These are phyloP conservation scores for Vaccinium myrtillus DNA, from an alignment of 148 eudicot species.

Conservation along the genomic window DNA sequence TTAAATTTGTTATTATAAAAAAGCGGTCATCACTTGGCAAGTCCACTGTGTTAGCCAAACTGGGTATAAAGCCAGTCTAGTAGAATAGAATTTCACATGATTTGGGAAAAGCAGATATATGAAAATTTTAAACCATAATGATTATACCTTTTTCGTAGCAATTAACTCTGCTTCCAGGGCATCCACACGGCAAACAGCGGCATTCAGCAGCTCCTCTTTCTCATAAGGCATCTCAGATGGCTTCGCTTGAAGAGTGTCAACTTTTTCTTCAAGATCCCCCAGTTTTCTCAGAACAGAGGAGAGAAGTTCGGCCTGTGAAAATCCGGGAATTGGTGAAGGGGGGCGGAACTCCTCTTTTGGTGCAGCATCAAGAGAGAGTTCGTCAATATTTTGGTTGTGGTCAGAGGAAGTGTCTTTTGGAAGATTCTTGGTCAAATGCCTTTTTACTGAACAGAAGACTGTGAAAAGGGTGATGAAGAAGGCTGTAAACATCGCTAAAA, in stretches of 20 bases:
- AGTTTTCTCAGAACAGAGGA: slow-evolving; percentile 51
- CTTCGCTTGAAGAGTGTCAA: slow-evolving; percentile 57
- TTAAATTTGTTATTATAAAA: background rate
- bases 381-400: slow-evolving; percentile 28
- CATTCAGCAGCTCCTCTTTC: slow-evolving; percentile 68
- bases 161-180: slow-evolving; percentile 70
- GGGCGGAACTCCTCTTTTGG: slow-evolving; percentile 57
- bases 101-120: background rate
- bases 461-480: slow-evolving; percentile 56
- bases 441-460: slow-evolving; percentile 43
- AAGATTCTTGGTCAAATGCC: slow-evolving; percentile 49
- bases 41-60: background rate
- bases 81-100: background rate
- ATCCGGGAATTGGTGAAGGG: slow-evolving; percentile 65
- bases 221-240: slow-evolving; percentile 70
- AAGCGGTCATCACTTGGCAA: background rate
- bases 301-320: slow-evolving; percentile 54
- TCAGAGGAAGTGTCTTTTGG: slow-evolving; percentile 33
- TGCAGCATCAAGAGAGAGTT: slow-evolving; percentile 32
- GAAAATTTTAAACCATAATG: background rate
- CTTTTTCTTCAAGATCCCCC: slow-evolving; percentile 60
- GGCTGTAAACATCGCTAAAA: slow-evolving; percentile 53
- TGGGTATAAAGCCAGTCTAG: background rate
- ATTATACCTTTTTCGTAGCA: slow-evolving; percentile 88
- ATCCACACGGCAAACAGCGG: slow-evolving; percentile 75